Percentiles rank a stretch among this genome's conserved stretches.
Conservation (phyloP, 768 basidiomycete genomes). For the Hericium erinaceus region DNA sequence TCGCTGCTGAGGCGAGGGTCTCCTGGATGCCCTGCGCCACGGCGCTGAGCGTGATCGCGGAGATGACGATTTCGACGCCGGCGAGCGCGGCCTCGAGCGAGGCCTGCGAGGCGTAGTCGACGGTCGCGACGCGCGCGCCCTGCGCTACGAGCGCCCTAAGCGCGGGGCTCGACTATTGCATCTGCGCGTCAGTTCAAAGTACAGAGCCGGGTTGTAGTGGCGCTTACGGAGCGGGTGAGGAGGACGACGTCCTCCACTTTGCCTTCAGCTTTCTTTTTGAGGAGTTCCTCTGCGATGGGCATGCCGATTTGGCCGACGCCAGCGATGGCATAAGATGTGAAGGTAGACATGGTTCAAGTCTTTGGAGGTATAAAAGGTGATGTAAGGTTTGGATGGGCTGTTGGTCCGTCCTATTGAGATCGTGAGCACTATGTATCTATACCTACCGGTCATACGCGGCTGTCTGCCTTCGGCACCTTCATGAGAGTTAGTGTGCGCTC, state of each 20-base stretch:
- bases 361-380: background rate
- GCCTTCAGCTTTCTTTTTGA: background rate
- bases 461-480: no score
- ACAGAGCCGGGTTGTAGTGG: background rate
- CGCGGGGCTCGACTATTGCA: background rate
- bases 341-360: background rate
- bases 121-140: background rate
- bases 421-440: no score
- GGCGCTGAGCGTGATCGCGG: background rate
- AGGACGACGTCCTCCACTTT: background rate
- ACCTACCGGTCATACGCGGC: no score
- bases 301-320: slow-evolving; percentile 3
- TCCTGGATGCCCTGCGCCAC: background rate
- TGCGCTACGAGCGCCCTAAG: background rate
- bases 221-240: background rate
- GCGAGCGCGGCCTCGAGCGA: background rate
- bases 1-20: slow-evolving; percentile 1
- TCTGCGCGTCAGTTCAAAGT: background rate
- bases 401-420: no score
- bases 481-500: no score
- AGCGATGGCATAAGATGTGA: slow-evolving; percentile 1
- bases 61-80: slow-evolving; percentile 3
- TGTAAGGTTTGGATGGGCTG: background rate
- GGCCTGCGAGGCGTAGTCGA: background rate
- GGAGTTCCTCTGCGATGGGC: slow-evolving; percentile 4